Conservation (phyloP, 2,329 filamentous ascomycete species). For the Claviceps paspali region DNA sequence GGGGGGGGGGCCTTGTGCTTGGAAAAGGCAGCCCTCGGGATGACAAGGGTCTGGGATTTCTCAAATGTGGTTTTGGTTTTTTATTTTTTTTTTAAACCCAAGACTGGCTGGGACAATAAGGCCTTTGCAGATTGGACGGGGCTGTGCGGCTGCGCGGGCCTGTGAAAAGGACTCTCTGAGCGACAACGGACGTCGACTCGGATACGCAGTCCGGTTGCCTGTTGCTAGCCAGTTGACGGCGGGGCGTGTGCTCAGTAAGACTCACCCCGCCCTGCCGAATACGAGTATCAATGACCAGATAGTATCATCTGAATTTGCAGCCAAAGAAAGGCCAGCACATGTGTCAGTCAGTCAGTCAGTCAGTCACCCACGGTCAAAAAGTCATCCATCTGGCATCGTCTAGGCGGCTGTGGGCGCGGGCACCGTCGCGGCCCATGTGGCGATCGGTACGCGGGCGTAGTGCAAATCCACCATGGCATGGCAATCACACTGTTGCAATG, state of each 20-base stretch:
- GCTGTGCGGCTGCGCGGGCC: neutral
- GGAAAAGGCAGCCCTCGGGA: neutral
- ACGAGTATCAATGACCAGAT: conserved; percentile 2
- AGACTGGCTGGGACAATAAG: conserved; percentile 1
- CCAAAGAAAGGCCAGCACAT: neutral
- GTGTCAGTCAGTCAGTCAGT: neutral
- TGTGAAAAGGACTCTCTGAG: neutral
- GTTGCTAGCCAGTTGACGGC: no score
- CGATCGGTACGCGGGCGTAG: no score
- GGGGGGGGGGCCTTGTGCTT: neutral
- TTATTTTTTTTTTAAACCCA: neutral
- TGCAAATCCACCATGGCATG: no score
- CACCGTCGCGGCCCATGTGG: neutral
- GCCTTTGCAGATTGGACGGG: no score
- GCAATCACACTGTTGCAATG: no score
- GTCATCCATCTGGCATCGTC: neutral
- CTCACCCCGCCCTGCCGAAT: conserved; percentile 1
- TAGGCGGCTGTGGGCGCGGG: neutral
- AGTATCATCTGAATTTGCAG: no score
- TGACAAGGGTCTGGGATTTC: conserved; percentile 1
- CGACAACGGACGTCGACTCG: neutral
- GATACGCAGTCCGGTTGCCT: neutral
- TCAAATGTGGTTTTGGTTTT: neutral
- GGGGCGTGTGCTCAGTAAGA: neutral
- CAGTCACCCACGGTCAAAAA: neutral